Percentiles rank a stretch among this genome's conserved stretches.
phyloP scores from a whole-genome alignment of 257 asterid species.

The Jasminum sambac region DNA sequence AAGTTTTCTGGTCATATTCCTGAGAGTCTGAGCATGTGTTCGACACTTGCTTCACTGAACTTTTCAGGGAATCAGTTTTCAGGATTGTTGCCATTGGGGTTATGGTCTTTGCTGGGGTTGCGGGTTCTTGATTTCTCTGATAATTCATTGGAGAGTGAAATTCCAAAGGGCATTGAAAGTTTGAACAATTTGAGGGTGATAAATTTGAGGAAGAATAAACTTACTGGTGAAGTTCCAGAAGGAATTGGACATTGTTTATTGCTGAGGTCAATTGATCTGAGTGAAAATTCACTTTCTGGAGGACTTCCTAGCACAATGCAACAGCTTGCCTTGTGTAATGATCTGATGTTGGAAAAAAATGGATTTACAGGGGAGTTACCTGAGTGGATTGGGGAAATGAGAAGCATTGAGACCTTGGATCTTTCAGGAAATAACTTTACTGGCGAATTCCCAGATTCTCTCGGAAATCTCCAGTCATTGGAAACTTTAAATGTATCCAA shows the following conservation, averaged over 20 bases:
- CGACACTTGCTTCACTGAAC: conserved; percentile 60
- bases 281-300: conserved; percentile 59
- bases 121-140: conserved; percentile 81
- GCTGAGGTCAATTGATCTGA: conserved; percentile 71
- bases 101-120: conserved; percentile 70
- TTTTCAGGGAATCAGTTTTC: conserved; percentile 79
- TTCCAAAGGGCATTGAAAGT: conserved; percentile 55
- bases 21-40: conserved; percentile 71
- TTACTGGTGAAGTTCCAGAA: conserved; percentile 62
- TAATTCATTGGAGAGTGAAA: conserved; percentile 64
- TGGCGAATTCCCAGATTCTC: conserved; percentile 57
- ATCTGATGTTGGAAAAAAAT: conserved; percentile 47
- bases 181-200: conserved; percentile 60
- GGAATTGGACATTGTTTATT: conserved; percentile 66
- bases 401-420: conserved; percentile 63
- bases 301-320: conserved; percentile 67
- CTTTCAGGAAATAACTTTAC: conserved; percentile 65
- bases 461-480: conserved; percentile 60
- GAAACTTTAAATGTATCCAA: conserved; percentile 58
- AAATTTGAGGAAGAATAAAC: conserved; percentile 51
- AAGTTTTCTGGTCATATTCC: conserved; percentile 74
- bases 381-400: conserved; percentile 80
- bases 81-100: conserved; percentile 59
- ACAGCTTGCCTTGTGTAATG: conserved; percentile 60
- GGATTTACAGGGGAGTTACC: conserved; percentile 53